These are phyloP conservation scores for Teunomyces stri DNA, from an alignment of 805 yeast species.

Conservation along the genomic window DNA sequence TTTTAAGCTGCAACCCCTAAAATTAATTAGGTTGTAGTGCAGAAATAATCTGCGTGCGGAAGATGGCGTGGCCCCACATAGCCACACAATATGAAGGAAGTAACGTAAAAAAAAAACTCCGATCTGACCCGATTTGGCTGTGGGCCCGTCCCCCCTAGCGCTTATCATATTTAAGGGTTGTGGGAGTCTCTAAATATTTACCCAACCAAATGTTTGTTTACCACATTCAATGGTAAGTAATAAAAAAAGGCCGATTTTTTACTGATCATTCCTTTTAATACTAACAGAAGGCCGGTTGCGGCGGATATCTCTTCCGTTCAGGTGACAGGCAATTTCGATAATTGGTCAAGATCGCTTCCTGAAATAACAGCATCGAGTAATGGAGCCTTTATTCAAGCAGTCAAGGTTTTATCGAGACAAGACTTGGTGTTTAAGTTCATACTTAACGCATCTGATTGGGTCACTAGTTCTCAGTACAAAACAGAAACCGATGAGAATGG, in stretches of 20 bases:
- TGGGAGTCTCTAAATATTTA: background rate
- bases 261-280: too few relatives aligned
- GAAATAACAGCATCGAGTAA: conserved; percentile 13
- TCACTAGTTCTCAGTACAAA: conserved; percentile 19
- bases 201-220: background rate
- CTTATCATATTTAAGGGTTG: conserved; percentile 3
- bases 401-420: conserved; percentile 20
- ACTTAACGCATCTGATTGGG: conserved; percentile 34
- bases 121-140: conserved; percentile 1
- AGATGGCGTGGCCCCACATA: background rate
- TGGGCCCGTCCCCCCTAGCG: background rate
- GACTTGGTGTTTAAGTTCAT: conserved; percentile 38
- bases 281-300: background rate
- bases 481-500: conserved; percentile 33
- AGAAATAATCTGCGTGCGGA: too few relatives aligned
- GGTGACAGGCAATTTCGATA: conserved; percentile 42
- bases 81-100: background rate
- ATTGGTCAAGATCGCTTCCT: conserved; percentile 29
- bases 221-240: conserved; percentile 4
- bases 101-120: background rate
- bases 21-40: background rate
- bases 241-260: background rate
- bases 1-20: background rate
- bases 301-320: conserved; percentile 19
- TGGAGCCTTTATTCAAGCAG: conserved; percentile 18